A percentile compares a stretch with the other conserved stretches of the same genome.
Evolutionary conservation across 1,139 yeast genomes (phyloP).

Genomic region (Cylindricascospora bacillispora): DNA sequence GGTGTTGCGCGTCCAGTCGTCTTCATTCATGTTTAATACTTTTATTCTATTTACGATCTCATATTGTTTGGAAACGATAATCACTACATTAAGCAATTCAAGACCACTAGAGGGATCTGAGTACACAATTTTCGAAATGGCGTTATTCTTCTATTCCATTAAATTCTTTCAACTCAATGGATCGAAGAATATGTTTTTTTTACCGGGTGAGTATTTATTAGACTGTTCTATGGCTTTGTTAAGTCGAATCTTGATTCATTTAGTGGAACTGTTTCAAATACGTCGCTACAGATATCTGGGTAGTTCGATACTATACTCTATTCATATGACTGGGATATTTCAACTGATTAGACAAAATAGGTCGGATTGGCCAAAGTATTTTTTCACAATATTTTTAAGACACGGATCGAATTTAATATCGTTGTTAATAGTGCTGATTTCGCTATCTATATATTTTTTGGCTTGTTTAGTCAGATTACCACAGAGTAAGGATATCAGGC

Average conservation of each 20-base stretch:
- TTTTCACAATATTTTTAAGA: too few species aligned
- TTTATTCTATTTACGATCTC: slow-evolving; percentile 16
- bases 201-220: slow-evolving; percentile 10
- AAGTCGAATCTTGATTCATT: slow-evolving; percentile 18
- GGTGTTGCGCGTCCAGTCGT: slow-evolving; percentile 1
- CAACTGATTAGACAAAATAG: too few species aligned
- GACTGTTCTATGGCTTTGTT: slow-evolving; percentile 16
- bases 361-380: too few species aligned
- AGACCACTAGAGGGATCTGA: slow-evolving; percentile 19
- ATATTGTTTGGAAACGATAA: slow-evolving; percentile 19
- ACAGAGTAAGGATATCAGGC: background rate
- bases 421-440: slow-evolving; percentile 10
- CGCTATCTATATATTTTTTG: slow-evolving; percentile 11
- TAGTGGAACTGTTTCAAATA: slow-evolving; percentile 15
- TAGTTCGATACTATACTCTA: slow-evolving; percentile 14
- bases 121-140: slow-evolving; percentile 20
- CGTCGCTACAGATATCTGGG: slow-evolving; percentile 13
- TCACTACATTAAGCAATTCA: slow-evolving; percentile 14
- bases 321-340: slow-evolving; percentile 12
- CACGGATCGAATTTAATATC: slow-evolving; percentile 17
- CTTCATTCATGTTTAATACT: too few species aligned
- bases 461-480: slow-evolving; percentile 14
- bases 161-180: slow-evolving; percentile 4
- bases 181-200: slow-evolving; percentile 3
- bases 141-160: slow-evolving; percentile 15